These are phyloP conservation scores for Pisolithus microcarpus DNA, from an alignment of 768 basidiomycete genomes.

Conservation along the genomic window DNA sequence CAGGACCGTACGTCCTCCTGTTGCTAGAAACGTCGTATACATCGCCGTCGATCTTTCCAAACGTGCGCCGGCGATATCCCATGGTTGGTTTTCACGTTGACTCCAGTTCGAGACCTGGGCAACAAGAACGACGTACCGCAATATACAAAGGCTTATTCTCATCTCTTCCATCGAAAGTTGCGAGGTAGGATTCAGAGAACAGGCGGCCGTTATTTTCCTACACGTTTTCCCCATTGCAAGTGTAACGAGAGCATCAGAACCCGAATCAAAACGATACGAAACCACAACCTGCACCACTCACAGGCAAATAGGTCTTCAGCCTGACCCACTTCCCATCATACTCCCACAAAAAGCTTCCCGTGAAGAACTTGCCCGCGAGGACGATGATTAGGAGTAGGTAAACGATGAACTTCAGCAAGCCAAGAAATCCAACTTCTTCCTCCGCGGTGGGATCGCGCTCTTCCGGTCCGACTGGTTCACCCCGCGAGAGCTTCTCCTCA, in stretches of 20 bases:
- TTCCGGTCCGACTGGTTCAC: slow-evolving; percentile 65
- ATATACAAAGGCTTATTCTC: slow-evolving; percentile 69
- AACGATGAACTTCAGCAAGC: slow-evolving; percentile 63
- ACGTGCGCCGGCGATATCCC: slow-evolving; percentile 23
- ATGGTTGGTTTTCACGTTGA: slow-evolving; percentile 1
- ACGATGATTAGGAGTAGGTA: slow-evolving; percentile 45
- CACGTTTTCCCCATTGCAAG: not conserved
- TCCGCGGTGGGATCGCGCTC: slow-evolving; percentile 68
- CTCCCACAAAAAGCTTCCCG: slow-evolving; percentile 85
- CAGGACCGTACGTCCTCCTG: slow-evolving; percentile 74
- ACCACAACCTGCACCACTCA: slow-evolving; percentile 24
- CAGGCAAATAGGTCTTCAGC: slow-evolving; percentile 59
- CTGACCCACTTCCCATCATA: slow-evolving; percentile 58
- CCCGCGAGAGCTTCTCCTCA: slow-evolving; percentile 64
- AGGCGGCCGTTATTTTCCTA: slow-evolving; percentile 51
- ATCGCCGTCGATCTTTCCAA: slow-evolving; percentile 66
- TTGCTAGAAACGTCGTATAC: slow-evolving; percentile 89
- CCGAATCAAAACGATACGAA: not conserved
- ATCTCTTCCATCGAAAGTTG: slow-evolving; percentile 64
- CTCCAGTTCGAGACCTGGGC: not conserved
- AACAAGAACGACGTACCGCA: slow-evolving; percentile 49
- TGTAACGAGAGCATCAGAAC: not conserved
- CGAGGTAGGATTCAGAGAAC: slow-evolving; percentile 68
- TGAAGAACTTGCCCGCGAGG: slow-evolving; percentile 75
- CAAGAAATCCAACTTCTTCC: slow-evolving; percentile 56